These are phyloP conservation scores for Didymella exigua DNA, from an alignment of 2,329 filamentous ascomycete genomes.

Conservation along the genomic window DNA sequence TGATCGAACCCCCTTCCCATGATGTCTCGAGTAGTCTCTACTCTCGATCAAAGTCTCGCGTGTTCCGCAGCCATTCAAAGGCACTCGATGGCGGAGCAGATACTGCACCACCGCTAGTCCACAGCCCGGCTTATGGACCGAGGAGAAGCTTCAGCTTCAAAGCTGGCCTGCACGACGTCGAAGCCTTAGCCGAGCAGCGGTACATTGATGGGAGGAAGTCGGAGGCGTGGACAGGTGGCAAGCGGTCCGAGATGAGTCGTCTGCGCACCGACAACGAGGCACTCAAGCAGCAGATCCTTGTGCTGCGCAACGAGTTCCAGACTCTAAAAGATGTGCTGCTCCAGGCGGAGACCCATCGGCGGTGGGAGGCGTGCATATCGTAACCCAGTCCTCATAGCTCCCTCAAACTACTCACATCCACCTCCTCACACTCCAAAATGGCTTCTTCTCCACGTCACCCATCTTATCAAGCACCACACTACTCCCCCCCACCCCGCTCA, in stretches of 20 bases:
- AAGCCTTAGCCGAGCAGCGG: not conserved
- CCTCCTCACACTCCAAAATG: constrained; percentile 5
- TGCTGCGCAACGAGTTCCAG: constrained; percentile 26
- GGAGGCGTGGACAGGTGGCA: not conserved
- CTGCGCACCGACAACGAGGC: constrained; percentile 18
- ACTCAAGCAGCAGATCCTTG: constrained; percentile 22
- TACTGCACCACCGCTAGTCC: not conserved
- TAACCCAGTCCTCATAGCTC: not conserved
- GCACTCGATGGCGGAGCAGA: constrained; percentile 8
- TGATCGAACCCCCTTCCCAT: not conserved
- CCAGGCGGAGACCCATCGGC: not conserved
- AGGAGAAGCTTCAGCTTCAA: constrained; percentile 7
- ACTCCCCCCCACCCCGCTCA: constrained; percentile 13
- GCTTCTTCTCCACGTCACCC: not conserved
- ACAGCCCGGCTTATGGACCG: not conserved
- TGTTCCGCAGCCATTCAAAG: not conserved
- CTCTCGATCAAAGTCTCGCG: not conserved
- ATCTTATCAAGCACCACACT: constrained; percentile 14
- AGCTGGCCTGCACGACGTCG: not conserved
- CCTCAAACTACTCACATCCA: not conserved
- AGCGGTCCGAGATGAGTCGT: not conserved
- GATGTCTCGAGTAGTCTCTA: constrained; percentile 1
- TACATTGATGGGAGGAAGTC: not conserved
- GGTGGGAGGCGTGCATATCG: not conserved
- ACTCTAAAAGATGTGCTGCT: constrained; percentile 24